Evolutionary conservation across 2,329 filamentous ascomycete species (phyloP).

Genomic region (Neonectria punicea): DNA sequence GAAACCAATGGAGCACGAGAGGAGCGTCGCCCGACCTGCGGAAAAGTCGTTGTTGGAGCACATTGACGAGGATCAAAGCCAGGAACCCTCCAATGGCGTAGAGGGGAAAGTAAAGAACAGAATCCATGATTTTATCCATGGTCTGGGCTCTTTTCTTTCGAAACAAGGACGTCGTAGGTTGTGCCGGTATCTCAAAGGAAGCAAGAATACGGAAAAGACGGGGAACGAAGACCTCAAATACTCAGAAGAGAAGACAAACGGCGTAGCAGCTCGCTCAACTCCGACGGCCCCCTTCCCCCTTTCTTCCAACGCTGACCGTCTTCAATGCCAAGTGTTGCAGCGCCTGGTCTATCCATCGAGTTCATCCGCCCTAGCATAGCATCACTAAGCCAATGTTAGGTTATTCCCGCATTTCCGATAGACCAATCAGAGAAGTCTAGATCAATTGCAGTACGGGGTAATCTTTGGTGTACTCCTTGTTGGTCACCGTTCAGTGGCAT

Average conservation of each 20-base stretch:
- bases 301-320: background rate
- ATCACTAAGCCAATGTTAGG: background rate
- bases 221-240: background rate
- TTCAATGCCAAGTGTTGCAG: background rate
- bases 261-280: background rate
- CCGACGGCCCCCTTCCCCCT: background rate
- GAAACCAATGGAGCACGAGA: constrained; percentile 69
- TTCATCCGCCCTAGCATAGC: background rate
- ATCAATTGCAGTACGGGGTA: background rate
- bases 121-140: constrained; percentile 9
- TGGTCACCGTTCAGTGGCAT: background rate
- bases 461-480: background rate
- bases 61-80: constrained; percentile 20
- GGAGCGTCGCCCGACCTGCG: constrained; percentile 53
- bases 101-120: constrained; percentile 15
- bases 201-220: background rate
- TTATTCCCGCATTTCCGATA: background rate
- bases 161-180: background rate
- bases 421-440: background rate
- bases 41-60: constrained; percentile 30
- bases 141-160: background rate
- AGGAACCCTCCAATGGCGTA: constrained; percentile 19
- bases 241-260: background rate
- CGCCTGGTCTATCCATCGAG: background rate
- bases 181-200: background rate